These are phyloP conservation scores for Amoebophrya sp. DNA, from an alignment of 169 alveolate genomes.

Conservation along the genomic window DNA sequence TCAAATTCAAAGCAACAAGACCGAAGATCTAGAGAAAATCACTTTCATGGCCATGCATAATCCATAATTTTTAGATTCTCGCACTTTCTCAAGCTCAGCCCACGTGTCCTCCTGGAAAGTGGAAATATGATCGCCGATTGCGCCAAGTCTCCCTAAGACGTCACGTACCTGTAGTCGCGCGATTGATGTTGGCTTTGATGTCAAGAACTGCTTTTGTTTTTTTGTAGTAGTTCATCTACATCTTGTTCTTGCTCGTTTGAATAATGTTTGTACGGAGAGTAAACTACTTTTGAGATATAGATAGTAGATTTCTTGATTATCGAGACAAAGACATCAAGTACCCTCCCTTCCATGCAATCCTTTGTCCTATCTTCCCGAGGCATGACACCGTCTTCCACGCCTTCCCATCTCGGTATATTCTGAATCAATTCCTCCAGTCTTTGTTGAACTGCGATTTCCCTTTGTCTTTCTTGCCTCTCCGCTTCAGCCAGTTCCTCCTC, in stretches of 20 bases:
- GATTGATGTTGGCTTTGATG: neutral
- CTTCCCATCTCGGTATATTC: neutral
- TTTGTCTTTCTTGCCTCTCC: neutral
- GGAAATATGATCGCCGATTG: neutral
- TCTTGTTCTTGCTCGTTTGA: no score
- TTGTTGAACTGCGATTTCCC: neutral
- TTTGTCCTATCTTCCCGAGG: neutral
- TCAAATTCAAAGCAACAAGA: no score
- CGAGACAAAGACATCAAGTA: neutral
- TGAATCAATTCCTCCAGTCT: neutral
- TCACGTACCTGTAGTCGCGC: neutral
- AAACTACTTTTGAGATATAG: no score
- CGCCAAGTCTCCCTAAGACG: neutral
- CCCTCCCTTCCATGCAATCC: slow-evolving; percentile 7
- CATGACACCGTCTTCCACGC: neutral
- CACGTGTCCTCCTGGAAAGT: neutral
- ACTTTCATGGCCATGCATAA: no score
- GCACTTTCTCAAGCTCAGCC: neutral
- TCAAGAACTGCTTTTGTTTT: no score
- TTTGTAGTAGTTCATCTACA: no score
- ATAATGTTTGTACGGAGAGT: no score
- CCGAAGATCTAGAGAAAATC: no score
- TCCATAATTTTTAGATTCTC: no score
- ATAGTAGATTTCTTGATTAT: no score
- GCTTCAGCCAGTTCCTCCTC: neutral